Evolutionary conservation across 2,329 filamentous ascomycete species (phyloP), one percentile per base, ranked within the genome.

Genomic region (Botryotinia convoluta): DNA sequence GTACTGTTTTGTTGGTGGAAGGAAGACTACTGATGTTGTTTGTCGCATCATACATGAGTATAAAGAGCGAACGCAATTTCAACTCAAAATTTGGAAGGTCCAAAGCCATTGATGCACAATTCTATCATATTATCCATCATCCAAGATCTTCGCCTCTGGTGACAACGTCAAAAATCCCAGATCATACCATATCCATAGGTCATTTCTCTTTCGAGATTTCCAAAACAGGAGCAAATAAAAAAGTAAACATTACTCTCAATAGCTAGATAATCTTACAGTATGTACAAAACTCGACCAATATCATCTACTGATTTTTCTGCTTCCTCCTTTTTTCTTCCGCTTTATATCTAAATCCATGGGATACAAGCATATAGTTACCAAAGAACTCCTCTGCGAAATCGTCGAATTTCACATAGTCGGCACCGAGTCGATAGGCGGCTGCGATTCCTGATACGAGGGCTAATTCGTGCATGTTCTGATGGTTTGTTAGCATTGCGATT

Each of bases 391-490:
- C 82, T 0, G 84, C 84, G 75, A 86, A 81, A 82, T 86, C 83
- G 78, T 91, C 89, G 22, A 92, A 84, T 74, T 87, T 87, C 2
- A 84, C 83, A 77, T 93, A 93, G 2, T 85, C 83, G 0, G 91
- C 91, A 0, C 91, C 92, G 0, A 93, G 83, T 64, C 89, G 87
- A 71, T 92, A 91, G 0, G 91, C 92, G 3, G 91, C 91, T 6
- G 90, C 89, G 65, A 93, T 92, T 0, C 91, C 91, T 72, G 87
- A 89, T 68, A 93, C 90, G 73, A 90, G 90, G 1, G 91, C 92
- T 16, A 92, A 85, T 78, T 93, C 91, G 77, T 93, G 89, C 77
- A 89, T 89, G 75, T 91, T 91, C 87, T 87, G 83, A 78, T 68
- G 26, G 26, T 22, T 72, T 22, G 3, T 62, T 48, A 65, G 29